Evolutionary conservation across 805 yeast species (phyloP).

Genomic region (Candida schatavii): DNA sequence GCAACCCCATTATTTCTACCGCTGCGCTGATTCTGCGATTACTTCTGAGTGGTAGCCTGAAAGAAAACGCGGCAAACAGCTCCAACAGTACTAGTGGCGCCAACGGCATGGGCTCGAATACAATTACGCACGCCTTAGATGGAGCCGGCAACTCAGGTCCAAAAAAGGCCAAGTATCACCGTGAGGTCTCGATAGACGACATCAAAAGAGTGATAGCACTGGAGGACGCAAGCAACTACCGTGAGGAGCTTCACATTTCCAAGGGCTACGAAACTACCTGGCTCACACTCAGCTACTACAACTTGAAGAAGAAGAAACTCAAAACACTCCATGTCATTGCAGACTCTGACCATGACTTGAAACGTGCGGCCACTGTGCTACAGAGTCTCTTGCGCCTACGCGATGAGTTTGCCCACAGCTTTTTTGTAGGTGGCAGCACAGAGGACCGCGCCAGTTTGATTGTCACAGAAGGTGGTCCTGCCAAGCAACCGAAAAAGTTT

Average conservation of each 20-base stretch:
- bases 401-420: constrained; percentile 59
- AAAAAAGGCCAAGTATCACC: constrained; percentile 5
- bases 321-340: constrained; percentile 82
- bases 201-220: constrained; percentile 62
- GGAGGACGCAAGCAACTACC: constrained; percentile 73
- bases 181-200: constrained; percentile 50
- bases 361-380: constrained; percentile 53
- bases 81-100: not conserved
- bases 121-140: constrained; percentile 3
- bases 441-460: constrained; percentile 24
- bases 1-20: constrained; percentile 12
- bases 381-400: constrained; percentile 61
- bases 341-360: constrained; percentile 55
- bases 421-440: constrained; percentile 40
- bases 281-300: constrained; percentile 76
- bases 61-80: constrained; percentile 4
- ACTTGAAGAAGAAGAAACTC: constrained; percentile 56
- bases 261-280: constrained; percentile 64
- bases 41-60: too few species aligned
- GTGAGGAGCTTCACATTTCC: constrained; percentile 80
- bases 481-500: constrained; percentile 23
- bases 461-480: constrained; percentile 17
- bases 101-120: too few species aligned
- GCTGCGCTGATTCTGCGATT: too few species aligned
- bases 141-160: constrained; percentile 33